A percentile compares a stretch with the other conserved stretches of the same genome.
Evolutionary conservation across 805 yeast genomes (phyloP).

Genomic region (Priceomyces medius): DNA sequence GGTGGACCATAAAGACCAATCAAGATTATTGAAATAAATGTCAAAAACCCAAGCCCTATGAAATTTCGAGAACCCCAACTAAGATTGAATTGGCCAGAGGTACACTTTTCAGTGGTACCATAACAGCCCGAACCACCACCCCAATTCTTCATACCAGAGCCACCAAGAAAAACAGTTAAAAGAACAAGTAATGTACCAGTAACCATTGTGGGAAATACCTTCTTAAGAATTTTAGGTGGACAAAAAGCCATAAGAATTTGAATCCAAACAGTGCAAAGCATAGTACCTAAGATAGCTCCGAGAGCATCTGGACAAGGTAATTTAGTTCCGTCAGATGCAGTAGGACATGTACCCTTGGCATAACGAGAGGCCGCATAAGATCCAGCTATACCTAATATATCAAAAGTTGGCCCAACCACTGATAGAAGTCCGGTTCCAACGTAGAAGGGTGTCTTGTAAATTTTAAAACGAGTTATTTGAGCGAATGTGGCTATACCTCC

Average conservation of each 20-base stretch:
- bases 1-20: slow-evolving; percentile 3
- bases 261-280: slow-evolving; percentile 4
- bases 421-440: slow-evolving; percentile 2
- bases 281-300: slow-evolving; percentile 3
- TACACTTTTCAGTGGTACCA: background rate
- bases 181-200: slow-evolving; percentile 4
- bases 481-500: slow-evolving; percentile 4
- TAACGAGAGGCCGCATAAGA: background rate
- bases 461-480: slow-evolving; percentile 1
- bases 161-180: slow-evolving; percentile 3
- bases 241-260: slow-evolving; percentile 3
- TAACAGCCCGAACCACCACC: slow-evolving; percentile 4
- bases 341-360: slow-evolving; percentile 2
- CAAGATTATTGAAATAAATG: slow-evolving; percentile 1
- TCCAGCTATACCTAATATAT: slow-evolving; percentile 3
- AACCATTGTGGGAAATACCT: slow-evolving; percentile 3
- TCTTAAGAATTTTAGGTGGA: background rate
- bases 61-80: slow-evolving; percentile 4
- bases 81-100: background rate
- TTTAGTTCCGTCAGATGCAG: background rate
- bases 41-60: slow-evolving; percentile 6
- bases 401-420: slow-evolving; percentile 4
- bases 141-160: slow-evolving; percentile 6
- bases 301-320: slow-evolving; percentile 3
- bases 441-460: slow-evolving; percentile 2